Evolutionary conservation across 106 monocot species (phyloP), one percentile per base, ranked within the genome.

Genomic region (Apostasia ramifera): DNA sequence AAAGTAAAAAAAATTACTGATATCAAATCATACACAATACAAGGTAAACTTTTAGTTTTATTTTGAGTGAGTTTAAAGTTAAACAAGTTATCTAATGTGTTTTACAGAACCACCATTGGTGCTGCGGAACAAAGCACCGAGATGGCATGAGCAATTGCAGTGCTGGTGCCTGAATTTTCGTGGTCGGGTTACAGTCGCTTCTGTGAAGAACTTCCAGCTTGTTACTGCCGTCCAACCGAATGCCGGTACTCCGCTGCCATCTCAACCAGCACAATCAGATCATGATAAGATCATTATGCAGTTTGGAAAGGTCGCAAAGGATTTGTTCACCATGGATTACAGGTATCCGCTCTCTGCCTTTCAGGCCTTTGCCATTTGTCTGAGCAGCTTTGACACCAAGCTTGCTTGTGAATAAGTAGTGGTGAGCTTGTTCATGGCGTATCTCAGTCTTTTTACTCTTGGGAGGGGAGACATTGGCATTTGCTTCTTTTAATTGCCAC

Each of bases 151-250:
- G 54, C 91, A 91, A 76, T 65, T 84, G 53, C 80, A 84, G 47
- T 84, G 84, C 73, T 84, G 84, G 84, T 84, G 84, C 64, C 74
- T 84, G 3, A 84, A 84, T 51, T 84, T 84, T 63, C 69, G 71
- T 0, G 84, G 84, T 4, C 64, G 84, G 3, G 84, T 84, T 8
- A 84, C 84, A 0, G 80, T 84, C 57, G 84, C 84, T 6, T 84
- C 84, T 2, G 84, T 84, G 5, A 84, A 84, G 70, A 84, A 84
- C 59, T 84, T 84, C 56, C 84, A 84, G 74, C 80, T 84, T 9
- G 77, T 84, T 7, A 74, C 83, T 2, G 74, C 83, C 1, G 63
- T 60, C 2, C 83, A 83, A 44, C 75, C 83, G 3, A 48, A 78
- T 6, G 75, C 73, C 1, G 76, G 76, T 11, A 73, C 70, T 14